A percentile compares a stretch with the other conserved stretches of the same genome.
These are phyloP conservation scores for Kodamaea alishanica DNA, from an alignment of 1,139 yeast species.

Conservation along the genomic window DNA sequence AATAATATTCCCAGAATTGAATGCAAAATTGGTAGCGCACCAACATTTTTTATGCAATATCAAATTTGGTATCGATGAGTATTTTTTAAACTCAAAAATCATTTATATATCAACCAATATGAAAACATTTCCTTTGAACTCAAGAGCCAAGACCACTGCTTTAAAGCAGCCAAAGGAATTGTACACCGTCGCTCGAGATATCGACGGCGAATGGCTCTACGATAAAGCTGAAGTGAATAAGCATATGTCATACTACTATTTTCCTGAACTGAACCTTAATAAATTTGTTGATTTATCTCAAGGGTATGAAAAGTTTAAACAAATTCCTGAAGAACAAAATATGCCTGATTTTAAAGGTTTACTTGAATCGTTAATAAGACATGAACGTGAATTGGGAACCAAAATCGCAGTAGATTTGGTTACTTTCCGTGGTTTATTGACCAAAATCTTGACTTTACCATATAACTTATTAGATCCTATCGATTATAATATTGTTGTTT, in stretches of 20 bases:
- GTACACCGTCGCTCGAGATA: conserved; percentile 53
- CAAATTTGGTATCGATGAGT: too few relatives aligned
- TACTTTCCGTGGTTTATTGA: conserved; percentile 81
- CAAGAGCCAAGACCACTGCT: conserved; percentile 51
- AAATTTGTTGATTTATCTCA: conserved; percentile 53
- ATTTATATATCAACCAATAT: conserved; percentile 14
- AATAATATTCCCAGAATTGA: too few relatives aligned
- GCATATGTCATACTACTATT: conserved; percentile 60
- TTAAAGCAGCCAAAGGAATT: conserved; percentile 75
- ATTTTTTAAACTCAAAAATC: too few relatives aligned
- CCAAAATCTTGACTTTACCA: conserved; percentile 62
- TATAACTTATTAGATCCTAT: conserved; percentile 54
- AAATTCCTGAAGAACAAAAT: conserved; percentile 51
- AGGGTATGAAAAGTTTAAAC: conserved; percentile 59
- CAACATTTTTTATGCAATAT: too few relatives aligned
- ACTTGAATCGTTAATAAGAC: conserved; percentile 48
- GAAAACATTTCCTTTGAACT: conserved; percentile 41
- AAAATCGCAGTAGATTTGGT: conserved; percentile 62
- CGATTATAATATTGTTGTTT: conserved; percentile 56
- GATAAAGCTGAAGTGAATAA: conserved; percentile 44
- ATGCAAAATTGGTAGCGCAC: too few relatives aligned
- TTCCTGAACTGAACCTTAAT: conserved; percentile 62
- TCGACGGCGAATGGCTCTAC: conserved; percentile 41
- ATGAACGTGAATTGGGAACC: conserved; percentile 48
- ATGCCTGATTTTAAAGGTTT: conserved; percentile 57